Base-by-base conservation (phyloP, 1,284 basidiomycete species). In the Cronartium ribicola region DNA sequence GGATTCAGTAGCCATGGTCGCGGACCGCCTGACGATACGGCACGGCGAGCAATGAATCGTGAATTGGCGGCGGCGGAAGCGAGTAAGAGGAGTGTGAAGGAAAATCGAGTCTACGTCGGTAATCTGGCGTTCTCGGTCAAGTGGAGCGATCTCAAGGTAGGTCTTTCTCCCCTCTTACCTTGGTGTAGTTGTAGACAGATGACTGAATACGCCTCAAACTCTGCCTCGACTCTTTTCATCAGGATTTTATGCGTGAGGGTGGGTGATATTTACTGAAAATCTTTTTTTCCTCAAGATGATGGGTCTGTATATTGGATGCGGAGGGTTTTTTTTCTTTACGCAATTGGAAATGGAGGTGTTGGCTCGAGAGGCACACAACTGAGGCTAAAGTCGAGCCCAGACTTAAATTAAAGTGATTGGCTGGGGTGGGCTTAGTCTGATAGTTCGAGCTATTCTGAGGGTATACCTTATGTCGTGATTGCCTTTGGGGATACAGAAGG, bases 201-300 rank as follows among this genome's bases (percentile, higher is more conserved):
- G 29, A 29, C 29, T 29, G 29, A 29, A 29, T 29, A 29, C 29
- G 29, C 29, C 29, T 29, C 29, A 1, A 11, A 51, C 7, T 51
- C 48, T 17, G 17, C 6, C 13, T 20, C 6, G 17, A 17, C 6
- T 5, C 48, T 46, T 41, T 29, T 61, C 59, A n/a, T 14, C 40
- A 75, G 87, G 90, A 94, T 88, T 95, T 94, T 82, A 94, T 95
- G 92, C 87, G 90, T 88, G 91, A 91, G 93, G 93, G 94, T 96
- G 91, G 89, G 93, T 94, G 84, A 87, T 40, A 22, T 70, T 63
- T 51, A 57, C 51, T 76, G 87, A 87, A 87, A 85, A 75, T 69
- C 68, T 85, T 86, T 84, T 86, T 83, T 85, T 55, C 43, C 57
- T 37, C 61, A 71, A 46, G 48, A 20, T 51, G 48, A 20, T 13